Base-by-base conservation (phyloP, 2,329 filamentous ascomycete genomes). In the Geosmithia putterillii region DNA sequence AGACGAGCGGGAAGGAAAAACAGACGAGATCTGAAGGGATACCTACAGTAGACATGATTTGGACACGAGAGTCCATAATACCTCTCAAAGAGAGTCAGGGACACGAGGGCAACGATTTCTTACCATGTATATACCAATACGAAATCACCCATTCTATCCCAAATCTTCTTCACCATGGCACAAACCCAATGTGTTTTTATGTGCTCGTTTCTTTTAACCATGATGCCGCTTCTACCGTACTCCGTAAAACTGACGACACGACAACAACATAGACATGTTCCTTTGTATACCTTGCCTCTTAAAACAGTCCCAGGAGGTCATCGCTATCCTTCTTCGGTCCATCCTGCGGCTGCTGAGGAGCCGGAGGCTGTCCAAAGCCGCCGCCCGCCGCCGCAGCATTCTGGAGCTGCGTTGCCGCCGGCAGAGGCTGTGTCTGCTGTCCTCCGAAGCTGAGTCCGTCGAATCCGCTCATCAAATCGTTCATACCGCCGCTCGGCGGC, bases 391-490 rank as follows among this genome's bases (percentile, higher is more conserved):
- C 55, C 28, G 63, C 58, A 4, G 56, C 54, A 42, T 61, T 57
- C 41, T 65, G 61, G 49, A 79, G 57, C 54, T 83, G 74, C 58
- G 77, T 73, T 10, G 70, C 67, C 4, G 82, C 69, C 15, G 83
- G 80, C 25, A 83, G 73, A 17, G 83, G 78, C 50, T 81, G 76
- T 15, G 55, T 49, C 41, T 55, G 52, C 20, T 67, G 64, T 36
- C 76, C 78, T 40, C 79, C 75, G 56, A 98, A 69, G 63, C 86
- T 81, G 65, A 98, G 70, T 4, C 79, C 79, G 22, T 81, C 85
- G 57, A 98, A 94, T 1, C 89, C 89, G 56, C 87, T 87, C 70
- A 95, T 83, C 55, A 98, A 67, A 62, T 96, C 89, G 51, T 86
- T 85, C 71, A 95, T 76, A 44, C 81, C 85, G 60, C 73, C 73